phyloP scores from a whole-genome alignment of 345 rosid species.

The Gossypioides kirkii region DNA sequence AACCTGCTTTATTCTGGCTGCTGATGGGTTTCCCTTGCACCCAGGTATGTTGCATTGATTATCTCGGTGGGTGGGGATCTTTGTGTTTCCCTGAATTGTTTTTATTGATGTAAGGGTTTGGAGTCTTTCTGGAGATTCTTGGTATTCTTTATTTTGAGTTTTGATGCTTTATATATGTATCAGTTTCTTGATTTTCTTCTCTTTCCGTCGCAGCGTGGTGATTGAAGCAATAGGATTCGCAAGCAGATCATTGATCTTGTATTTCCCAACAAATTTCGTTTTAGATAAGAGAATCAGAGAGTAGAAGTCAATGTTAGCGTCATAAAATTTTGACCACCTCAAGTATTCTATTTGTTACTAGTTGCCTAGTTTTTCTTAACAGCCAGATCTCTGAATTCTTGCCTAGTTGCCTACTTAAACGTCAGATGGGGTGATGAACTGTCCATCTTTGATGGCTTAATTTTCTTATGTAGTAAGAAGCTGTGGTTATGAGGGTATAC shows the following conservation, averaged over 20 bases:
- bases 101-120: background rate
- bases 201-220: background rate
- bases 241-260: background rate
- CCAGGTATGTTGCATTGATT: background rate
- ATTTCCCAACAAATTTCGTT: background rate
- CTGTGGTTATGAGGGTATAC: background rate
- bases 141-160: background rate
- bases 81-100: background rate
- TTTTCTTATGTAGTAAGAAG: background rate
- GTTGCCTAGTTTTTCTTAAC: background rate
- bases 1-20: background rate
- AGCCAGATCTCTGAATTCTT: background rate
- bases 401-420: background rate
- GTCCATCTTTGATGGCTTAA: background rate
- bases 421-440: too few relatives aligned
- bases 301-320: background rate
- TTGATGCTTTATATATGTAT: background rate
- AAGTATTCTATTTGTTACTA: background rate
- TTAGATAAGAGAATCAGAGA: background rate
- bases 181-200: background rate
- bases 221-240: background rate
- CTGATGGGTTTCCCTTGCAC: background rate
- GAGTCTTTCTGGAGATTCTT: background rate
- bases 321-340: too few relatives aligned
- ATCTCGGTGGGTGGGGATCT: constrained; percentile 5